Evolutionary conservation across 768 basidiomycete genomes (phyloP), one percentile per base, ranked within the genome.

Genomic region (Termitomyces sp.): DNA sequence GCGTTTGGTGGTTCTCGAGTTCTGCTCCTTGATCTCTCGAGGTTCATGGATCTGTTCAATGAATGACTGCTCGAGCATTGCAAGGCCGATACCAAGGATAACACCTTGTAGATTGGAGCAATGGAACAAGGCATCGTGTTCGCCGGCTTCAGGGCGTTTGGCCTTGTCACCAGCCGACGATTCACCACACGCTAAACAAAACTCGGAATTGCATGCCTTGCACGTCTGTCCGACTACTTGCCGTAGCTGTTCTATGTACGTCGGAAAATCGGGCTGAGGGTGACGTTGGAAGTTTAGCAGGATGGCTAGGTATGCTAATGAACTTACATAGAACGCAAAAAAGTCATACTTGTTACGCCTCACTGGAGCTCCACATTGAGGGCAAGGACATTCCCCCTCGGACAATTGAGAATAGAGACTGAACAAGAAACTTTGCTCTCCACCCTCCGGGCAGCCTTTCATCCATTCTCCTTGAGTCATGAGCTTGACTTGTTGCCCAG

Each of bases 381-480:
- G 88, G 71, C 94, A 97, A 5, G 72, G 68, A 65, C 87, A 86
- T 56, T 74, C 68, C 1, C 83, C 84, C 52, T 81, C 80, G 63
- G 78, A 81, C 52, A 95, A 77, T 62, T 88, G 81, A 48, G 85
- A 81, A 70, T 94, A 95, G 31, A 94, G 80, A 61, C 85, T 81
- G 73, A 97, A 97, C 52, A 97, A 76, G 73, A 89, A 90, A 58
- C 84, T 84, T 67, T 97, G 94, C 70, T 97, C 94, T 65, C 87
- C 86, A 52, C 90, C 92, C 70, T 96, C 94, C 0, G 94, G 94
- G 71, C 94, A 97, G 20, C 94, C 94, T 69, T 90, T 92, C 94
- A 97, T 97, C 93, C 93, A 97, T 67, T 94, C 87, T 28, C 91
- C 92, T 70, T 92, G 90, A 22, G 86, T 86, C 82, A 96, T 85